Evolutionary conservation across 495 filamentous ascomycete genomes (phyloP).

Genomic region (Aeminium ludgeri): DNA sequence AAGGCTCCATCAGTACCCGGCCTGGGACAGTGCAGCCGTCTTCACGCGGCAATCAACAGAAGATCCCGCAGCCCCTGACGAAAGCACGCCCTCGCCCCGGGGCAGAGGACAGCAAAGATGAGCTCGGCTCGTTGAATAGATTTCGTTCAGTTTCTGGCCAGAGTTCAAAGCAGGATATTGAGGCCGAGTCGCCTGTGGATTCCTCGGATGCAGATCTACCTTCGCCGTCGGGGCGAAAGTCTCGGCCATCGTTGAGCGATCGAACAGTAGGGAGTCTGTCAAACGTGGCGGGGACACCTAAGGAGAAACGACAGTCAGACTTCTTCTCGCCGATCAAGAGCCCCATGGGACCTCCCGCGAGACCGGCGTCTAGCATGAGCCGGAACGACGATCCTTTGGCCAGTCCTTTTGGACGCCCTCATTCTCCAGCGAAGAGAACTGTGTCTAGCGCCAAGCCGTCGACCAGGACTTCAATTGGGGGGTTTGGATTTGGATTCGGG

Average conservation of each 20-base stretch:
- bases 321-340: conserved; percentile 41
- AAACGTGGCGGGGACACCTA: conserved; percentile 46
- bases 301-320: conserved; percentile 38
- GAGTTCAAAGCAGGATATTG: conserved; percentile 13
- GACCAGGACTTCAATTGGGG: not conserved
- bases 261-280: conserved; percentile 52
- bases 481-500: conserved; percentile 10
- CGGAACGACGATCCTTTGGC: conserved; percentile 30
- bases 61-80: not conserved
- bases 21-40: not conserved
- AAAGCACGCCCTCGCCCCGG: conserved; percentile 8
- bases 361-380: conserved; percentile 38
- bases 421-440: conserved; percentile 18
- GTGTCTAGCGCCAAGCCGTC: conserved; percentile 7
- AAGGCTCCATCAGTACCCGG: not conserved
- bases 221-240: conserved; percentile 15
- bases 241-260: conserved; percentile 45
- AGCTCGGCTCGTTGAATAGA: conserved; percentile 15
- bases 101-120: conserved; percentile 15
- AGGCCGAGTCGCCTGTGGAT: conserved; percentile 8
- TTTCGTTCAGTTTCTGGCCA: conserved; percentile 18
- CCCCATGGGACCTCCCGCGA: conserved; percentile 37
- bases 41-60: conserved; percentile 10
- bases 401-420: conserved; percentile 24
- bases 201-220: not conserved